Base-by-base conservation (phyloP, 805 yeast genomes). In the Wickerhamiella occidentalis region DNA sequence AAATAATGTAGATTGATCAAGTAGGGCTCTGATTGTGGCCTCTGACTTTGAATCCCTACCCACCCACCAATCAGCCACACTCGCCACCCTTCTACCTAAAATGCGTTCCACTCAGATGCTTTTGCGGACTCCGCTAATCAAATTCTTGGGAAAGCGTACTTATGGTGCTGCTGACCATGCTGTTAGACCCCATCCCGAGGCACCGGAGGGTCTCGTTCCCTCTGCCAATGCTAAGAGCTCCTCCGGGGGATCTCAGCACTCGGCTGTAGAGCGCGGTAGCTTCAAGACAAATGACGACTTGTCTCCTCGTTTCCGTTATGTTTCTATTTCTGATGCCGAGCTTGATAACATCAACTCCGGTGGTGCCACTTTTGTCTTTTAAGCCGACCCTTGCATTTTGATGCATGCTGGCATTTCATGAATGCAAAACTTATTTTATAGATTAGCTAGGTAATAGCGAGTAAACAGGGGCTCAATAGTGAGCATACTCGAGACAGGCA, bases 301-400 rank as follows among this genome's bases (percentile, higher is more conserved):
- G 52, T 87, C 97, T 2, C 55, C 66, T 53, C 77, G 92, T 62
- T 87, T 83, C 71, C 79, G 81, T 66, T 83, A 80, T 62, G 68
- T 72, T 38, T 68, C 71, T 0, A 72, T 85, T 22, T 80, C 77
- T 38, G 84, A 77, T 17, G 49, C 57, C 13, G 98, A 90, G 66
- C 78, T 82, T 23, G 95, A 84, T 9, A 75, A 77, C 55, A 77
- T 90, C 57, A 75, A 79, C 57, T 72, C 76, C 48, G 98, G 97
- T 50, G 96, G 96, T 57, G 95, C 95, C 30, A 78, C 73, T 35
- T 59, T 73, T 40, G 66, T 76, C 12, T 74, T 66, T 56, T 76
- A 69, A 40, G 51, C 25, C 13, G 54, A 50, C 37, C 54, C 60
- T 57, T 58, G 56, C 19, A 43, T 56, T 9, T 43, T n/a, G n/a